Evolutionary conservation across 176 grass and related monocot species (phyloP).

Genomic region (Bolboschoenus planiculmis): DNA sequence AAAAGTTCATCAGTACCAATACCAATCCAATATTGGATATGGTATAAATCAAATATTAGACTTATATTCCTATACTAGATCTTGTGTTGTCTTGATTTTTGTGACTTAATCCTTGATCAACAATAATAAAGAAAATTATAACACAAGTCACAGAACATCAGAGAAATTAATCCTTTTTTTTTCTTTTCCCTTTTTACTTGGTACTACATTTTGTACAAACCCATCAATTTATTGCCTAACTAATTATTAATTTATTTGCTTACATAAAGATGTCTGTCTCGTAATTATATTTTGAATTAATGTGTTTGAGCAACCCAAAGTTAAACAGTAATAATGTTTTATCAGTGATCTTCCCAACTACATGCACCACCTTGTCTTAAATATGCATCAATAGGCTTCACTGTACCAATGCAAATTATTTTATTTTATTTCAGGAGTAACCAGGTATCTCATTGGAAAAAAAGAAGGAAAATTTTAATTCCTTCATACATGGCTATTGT

Average conservation of each 20-base stretch:
- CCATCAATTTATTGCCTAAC: background rate
- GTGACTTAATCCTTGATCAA: background rate
- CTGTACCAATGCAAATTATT: background rate
- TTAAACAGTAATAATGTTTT: background rate
- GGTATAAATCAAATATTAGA: no score
- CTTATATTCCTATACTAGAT: background rate
- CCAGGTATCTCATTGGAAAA: background rate
- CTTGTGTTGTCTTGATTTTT: background rate
- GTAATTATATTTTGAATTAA: background rate
- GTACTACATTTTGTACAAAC: background rate
- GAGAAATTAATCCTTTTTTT: background rate
- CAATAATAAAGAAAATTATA: no score
- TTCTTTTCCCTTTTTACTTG: no score
- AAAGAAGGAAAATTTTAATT: background rate
- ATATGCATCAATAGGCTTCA: background rate
- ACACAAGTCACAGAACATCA: background rate
- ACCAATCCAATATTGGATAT: background rate
- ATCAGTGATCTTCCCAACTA: background rate
- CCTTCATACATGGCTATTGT: background rate
- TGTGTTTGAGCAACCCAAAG: background rate
- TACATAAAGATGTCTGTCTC: background rate
- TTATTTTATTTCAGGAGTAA: background rate
- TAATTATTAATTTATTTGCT: background rate
- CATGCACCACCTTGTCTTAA: background rate
- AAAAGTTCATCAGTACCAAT: no score